Evolutionary conservation across 371 early-diverging fungal species (phyloP), one percentile per base, ranked within the genome.

Genomic region (Mycotypha africana): DNA sequence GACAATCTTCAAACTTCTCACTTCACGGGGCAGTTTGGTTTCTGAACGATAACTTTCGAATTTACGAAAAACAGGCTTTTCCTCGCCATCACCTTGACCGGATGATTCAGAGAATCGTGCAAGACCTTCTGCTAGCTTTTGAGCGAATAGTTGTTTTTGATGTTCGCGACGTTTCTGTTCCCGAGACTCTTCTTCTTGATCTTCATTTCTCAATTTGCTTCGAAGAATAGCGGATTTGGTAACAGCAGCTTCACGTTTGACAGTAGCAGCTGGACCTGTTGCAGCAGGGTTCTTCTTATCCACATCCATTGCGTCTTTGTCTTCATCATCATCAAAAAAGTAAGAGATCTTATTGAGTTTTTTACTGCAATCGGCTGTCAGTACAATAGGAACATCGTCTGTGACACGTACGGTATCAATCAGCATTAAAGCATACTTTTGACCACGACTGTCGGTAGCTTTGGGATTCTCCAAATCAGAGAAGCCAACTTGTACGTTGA

Each of bases 31-130:
- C 23, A 97, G 52, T 23, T 82, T 79, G 0, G 86, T 74, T 38
- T 95, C 97, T 37, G 91, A 80, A 55, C 89, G 83, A 70, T 98
- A 98, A 74, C 92, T 90, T 62, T 97, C 97, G 66, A 92, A 96
- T 58, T 86, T 83, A 36, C 81, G 78, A 60, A 93, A 90, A 6
- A 77, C 77, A 5, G 78, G 81, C 60, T 87, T 79, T 33, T 82
- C 77, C 34, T 84, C 80, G 35, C 78, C 80, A 28, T 78, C 65
- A 34, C 65, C 78, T 16, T 78, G 74, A 12, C 80, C 89, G 0
- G 71, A 79, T 7, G 68, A 78, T 2, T 84, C 85, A 1, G 82
- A 70, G 58, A 82, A 97, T 32, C 88, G 76, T 25, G 78, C 76
- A 26, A 91, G 62, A 19, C 95, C 97, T 35, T 91, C 92, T 1